Base-by-base conservation (phyloP, 179 eudicot genomes). In the Patellifolia procumbens region DNA sequence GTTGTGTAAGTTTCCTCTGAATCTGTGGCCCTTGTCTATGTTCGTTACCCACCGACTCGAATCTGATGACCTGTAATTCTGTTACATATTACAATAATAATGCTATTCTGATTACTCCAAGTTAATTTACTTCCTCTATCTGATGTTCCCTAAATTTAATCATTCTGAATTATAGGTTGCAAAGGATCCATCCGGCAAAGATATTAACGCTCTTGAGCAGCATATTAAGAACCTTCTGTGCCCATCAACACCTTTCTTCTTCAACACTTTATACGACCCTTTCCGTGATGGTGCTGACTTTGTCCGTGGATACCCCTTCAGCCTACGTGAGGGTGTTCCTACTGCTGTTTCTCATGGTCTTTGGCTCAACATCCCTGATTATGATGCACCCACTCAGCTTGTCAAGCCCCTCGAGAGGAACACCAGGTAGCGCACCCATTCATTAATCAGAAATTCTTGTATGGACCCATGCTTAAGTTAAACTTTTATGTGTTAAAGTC, bases 361-460 rank as follows among this genome's bases (percentile, higher is more conserved):
- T 8, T 94, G 98, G 98, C 90, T 94, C 68, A 94, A 94, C 82
- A 92, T 94, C 76, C 98, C 98, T 15, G 98, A 94, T 80, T 94
- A 94, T 26, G 98, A 94, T 60, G 97, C 97, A 1, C 98, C 98
- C 4, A 94, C 98, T 6, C 98, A 94, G 74, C 97, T 94, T 53
- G 98, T 94, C 76, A 94, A 94, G 89, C 98, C 98, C 53, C 93
- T 79, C 12, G 98, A 94, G 79, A 87, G 97, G 70, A 94, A 94
- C 87, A 87, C 89, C 15, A 91, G 91, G 95, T 92, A 45, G 53
- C 4, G 13, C 61, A 71, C 26, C 11, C 6, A 5, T 46, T 48
- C 15, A 24, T 17, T 34, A 48, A 52, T 34, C 42, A 64, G 5
- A 9, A 13, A 9, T 42, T 17, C 28, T 13, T 43, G 8, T 0